Percentiles rank a stretch among this genome's conserved stretches.
Evolutionary conservation across 495 filamentous ascomycete species (phyloP).

Genomic region (Acidiella bohemica): DNA sequence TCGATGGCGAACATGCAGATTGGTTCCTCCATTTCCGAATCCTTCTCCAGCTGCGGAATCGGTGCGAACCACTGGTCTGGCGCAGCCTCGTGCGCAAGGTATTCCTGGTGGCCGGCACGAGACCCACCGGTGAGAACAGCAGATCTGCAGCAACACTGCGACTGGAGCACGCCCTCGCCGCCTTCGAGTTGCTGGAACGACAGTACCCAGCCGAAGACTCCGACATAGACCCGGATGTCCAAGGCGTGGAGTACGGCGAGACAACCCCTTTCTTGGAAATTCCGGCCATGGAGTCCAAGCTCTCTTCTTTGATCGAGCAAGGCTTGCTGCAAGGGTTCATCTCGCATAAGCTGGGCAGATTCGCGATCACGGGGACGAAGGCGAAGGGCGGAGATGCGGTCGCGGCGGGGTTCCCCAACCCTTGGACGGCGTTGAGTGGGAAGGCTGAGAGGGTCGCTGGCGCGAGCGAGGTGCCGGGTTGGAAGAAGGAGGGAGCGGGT

Average conservation of each 20-base stretch:
- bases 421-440: slow-evolving; percentile 42
- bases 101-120: slow-evolving; percentile 50
- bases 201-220: background rate
- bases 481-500: slow-evolving; percentile 15
- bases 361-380: slow-evolving; percentile 72
- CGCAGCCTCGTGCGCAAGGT: slow-evolving; percentile 65
- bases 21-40: slow-evolving; percentile 73
- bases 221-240: slow-evolving; percentile 36
- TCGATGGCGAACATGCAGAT: slow-evolving; percentile 34
- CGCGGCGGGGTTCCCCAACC: slow-evolving; percentile 48
- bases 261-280: slow-evolving; percentile 31
- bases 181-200: slow-evolving; percentile 31
- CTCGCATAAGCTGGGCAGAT: slow-evolving; percentile 56
- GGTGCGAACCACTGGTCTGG: slow-evolving; percentile 73
- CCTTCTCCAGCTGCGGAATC: slow-evolving; percentile 54
- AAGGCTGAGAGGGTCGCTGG: slow-evolving; percentile 25
- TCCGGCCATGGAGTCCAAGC: slow-evolving; percentile 57
- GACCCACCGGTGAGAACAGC: slow-evolving; percentile 31
- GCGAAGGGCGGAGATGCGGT: slow-evolving; percentile 32
- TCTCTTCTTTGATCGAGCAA: slow-evolving; percentile 65
- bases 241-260: slow-evolving; percentile 29
- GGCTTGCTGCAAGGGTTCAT: slow-evolving; percentile 80
- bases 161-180: slow-evolving; percentile 40
- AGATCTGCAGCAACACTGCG: slow-evolving; percentile 40
- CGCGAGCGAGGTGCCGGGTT: slow-evolving; percentile 26